phyloP scores from a whole-genome alignment of 257 asterid species.

The Plantago ovata region DNA sequence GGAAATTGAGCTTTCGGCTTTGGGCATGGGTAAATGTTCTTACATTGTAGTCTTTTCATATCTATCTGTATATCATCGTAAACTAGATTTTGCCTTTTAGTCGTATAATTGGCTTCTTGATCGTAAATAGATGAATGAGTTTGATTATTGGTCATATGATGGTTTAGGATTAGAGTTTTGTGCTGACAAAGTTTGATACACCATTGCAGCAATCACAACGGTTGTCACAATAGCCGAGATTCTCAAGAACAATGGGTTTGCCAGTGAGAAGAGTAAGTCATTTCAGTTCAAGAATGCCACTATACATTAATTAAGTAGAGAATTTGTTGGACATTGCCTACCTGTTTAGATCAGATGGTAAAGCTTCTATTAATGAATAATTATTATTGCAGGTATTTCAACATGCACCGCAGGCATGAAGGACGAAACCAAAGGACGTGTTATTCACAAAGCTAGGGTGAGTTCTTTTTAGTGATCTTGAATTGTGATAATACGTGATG shows the following conservation, averaged over 20 bases:
- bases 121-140: too few species aligned
- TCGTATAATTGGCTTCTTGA: not conserved
- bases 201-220: slow-evolving; percentile 79
- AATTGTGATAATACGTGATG: too few species aligned
- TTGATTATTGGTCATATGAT: too few species aligned
- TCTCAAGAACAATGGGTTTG: slow-evolving; percentile 84
- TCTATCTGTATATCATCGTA: too few species aligned
- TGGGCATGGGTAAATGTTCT: slow-evolving; percentile 86
- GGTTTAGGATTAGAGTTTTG: not conserved
- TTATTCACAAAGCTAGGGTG: slow-evolving; percentile 87
- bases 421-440: slow-evolving; percentile 73
- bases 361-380: slow-evolving; percentile 9
- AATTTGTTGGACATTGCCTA: not conserved
- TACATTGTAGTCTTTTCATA: not conserved
- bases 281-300: not conserved
- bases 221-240: slow-evolving; percentile 90
- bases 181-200: slow-evolving; percentile 6
- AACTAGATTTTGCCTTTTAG: not conserved
- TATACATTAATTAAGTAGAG: too few species aligned
- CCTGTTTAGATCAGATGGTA: not conserved
- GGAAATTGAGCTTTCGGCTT: slow-evolving; percentile 95
- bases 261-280: slow-evolving; percentile 69
- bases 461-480: slow-evolving; percentile 4
- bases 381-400: slow-evolving; percentile 45
- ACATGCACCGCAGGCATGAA: slow-evolving; percentile 87